Base-by-base conservation (phyloP, 108 stramenopile species). In the Epithemia pelagica region DNA sequence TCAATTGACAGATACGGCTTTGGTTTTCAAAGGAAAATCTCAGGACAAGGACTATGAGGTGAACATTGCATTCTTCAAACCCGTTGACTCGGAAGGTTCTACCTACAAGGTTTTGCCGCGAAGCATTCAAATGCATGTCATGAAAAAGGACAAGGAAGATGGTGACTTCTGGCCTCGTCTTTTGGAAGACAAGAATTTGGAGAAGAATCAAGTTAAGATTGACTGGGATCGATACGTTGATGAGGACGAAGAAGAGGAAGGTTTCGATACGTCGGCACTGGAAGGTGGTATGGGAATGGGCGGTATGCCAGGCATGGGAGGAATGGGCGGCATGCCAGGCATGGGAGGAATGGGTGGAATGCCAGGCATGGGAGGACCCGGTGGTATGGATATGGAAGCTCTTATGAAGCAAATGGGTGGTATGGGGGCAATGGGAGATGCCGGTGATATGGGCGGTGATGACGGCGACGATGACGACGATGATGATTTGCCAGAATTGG, bases 191-290 rank as follows among this genome's bases (percentile, higher is more conserved):
- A 66, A 67, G 61, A 55, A 26, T 2, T 52, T 54, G 22, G 73
- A 74, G 28, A 67, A 97, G 75, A 96, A 91, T 70, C 91, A 95
- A 78, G 94, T 97, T 2, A 83, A 86, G 79, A 88, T 97, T 61
- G 96, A 97, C 70, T 97, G 96, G 96, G 89, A 95, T 82, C 84
- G 91, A 54, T 97, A 91, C 65, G 96, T 96, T 2, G 96, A 97
- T 72, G 96, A 97, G 75, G 96, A 97, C 69, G 96, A 96, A 62
- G 90, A 91, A 46, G 87, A 82, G 28, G 91, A 79, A 55, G 77
- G 89, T 65, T 85, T 94, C 73, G 88, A 92, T 67, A 89, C 73
- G 66, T 74, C 68, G 61, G 86, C 84, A 55, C 76, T 96, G 54
- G 88, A 92, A 51, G 96, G 96, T 59, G 93, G 91, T 32, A 74